A percentile compares a stretch with the other conserved stretches of the same genome.
Evolutionary conservation across 345 rosid species (phyloP).

Genomic region (Clausena lansium): DNA sequence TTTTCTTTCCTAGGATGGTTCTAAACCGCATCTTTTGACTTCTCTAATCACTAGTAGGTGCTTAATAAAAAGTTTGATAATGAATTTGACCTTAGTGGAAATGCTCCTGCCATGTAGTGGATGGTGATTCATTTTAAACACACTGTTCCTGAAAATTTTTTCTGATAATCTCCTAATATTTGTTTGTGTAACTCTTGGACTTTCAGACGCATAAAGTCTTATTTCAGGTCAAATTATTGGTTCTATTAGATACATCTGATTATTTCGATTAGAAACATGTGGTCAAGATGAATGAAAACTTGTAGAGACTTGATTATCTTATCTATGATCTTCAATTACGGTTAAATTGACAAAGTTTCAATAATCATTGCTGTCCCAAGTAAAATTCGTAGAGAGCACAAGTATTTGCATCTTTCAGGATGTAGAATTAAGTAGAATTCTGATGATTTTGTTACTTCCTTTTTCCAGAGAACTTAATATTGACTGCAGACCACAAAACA

Average conservation of each 20-base stretch:
- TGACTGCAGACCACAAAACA: conserved; percentile 79
- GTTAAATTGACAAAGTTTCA: neutral
- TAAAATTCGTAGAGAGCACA: neutral
- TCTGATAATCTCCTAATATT: neutral
- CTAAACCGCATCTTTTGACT: neutral
- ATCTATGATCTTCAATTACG: neutral
- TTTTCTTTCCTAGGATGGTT: neutral
- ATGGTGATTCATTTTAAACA: neutral
- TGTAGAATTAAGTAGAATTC: neutral
- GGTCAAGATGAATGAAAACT: neutral
- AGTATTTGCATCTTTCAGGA: neutral
- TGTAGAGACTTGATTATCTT: neutral
- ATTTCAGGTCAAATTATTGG: neutral
- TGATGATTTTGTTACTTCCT: conserved; percentile 17
- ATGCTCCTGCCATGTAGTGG: neutral
- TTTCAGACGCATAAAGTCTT: neutral
- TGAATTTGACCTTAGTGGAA: neutral
- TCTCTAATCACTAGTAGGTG: neutral
- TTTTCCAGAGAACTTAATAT: conserved; percentile 80
- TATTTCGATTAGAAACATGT: neutral
- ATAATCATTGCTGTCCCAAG: neutral
- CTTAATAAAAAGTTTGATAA: neutral
- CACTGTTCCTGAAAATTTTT: neutral
- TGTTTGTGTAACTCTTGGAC: neutral
- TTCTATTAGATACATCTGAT: no score